Base-by-base conservation (phyloP, 2,329 filamentous ascomycete species). In the Alternaria tenuissima region DNA sequence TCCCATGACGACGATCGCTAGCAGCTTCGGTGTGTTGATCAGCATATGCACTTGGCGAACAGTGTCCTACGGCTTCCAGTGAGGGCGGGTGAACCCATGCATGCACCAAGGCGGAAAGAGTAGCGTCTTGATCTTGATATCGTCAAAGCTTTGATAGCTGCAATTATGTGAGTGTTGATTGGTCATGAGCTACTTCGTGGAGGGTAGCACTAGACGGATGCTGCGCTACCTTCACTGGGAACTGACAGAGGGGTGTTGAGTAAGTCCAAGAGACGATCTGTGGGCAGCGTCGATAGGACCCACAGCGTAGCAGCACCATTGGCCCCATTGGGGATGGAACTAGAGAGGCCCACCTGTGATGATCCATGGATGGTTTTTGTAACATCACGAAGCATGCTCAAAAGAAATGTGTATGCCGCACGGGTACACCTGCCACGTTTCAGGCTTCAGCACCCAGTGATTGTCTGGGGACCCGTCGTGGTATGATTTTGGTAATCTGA, bases 1-100 rank as follows among this genome's bases (percentile, higher is more conserved):
- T 53, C 12, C 49, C 53, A 32, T 44, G 30, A 28, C 55, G 59
- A 58, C 61, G 56, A 64, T 66, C 57, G 34, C 53, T 58, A 47
- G 63, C 49, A 68, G 62, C 47, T 55, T 46, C 56, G 49, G 62
- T 51, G 55, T 51, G 55, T 62, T 59, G 61, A 65, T 66, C 63
- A 62, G 42, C 64, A 41, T 41, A 38, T 36, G n/a, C 55, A 47
- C 28, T 65, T 61, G 61, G 63, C 63, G 64, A 71, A 58, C 39
- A 30, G 52, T 47, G 48, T 53, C 56, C 56, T 59, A 22, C 41
- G n/a, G 46, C 30, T 41, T 39, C 22, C 44, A 36, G 30, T 62
- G 47, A 59, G 46, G 44, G 53, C 54, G 52, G 57, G 49, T 53
- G 57, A 51, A 49, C 44, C 48, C 32, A 38, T 43, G 52, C 47